A percentile compares a stretch with the other conserved stretches of the same genome.
Evolutionary conservation across 192 early-diverging fungal species (phyloP).

Genomic region (Lobosporangium transversale): DNA sequence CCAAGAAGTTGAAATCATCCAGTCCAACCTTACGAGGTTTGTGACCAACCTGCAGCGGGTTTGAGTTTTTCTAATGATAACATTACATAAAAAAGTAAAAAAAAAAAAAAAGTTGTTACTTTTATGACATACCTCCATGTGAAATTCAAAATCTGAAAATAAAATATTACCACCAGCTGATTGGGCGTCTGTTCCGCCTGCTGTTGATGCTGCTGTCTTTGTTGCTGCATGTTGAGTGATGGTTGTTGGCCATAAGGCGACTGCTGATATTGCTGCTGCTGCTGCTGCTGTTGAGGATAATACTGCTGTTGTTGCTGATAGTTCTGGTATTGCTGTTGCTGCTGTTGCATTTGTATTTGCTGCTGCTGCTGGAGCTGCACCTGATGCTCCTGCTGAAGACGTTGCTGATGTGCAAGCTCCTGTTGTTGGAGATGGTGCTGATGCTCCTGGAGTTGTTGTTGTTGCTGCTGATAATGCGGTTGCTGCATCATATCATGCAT

Average conservation of each 20-base stretch:
- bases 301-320: slow-evolving; percentile 16
- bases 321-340: slow-evolving; percentile 41
- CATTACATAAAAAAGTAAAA: too few species aligned
- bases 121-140: too few species aligned
- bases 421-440: slow-evolving; percentile 55
- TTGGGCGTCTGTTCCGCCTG: slow-evolving; percentile 27
- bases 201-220: slow-evolving; percentile 17
- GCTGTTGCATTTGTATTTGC: slow-evolving; percentile 40
- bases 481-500: slow-evolving; percentile 8
- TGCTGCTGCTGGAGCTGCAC: slow-evolving; percentile 59
- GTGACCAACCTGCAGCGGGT: slow-evolving; percentile 8
- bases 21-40: slow-evolving; percentile 73
- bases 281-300: slow-evolving; percentile 27
- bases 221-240: slow-evolving; percentile 4
- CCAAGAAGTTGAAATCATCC: slow-evolving; percentile 94
- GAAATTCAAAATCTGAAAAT: too few species aligned
- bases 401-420: slow-evolving; percentile 61
- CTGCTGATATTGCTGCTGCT: slow-evolving; percentile 53
- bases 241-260: slow-evolving; percentile 19
- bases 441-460: slow-evolving; percentile 23
- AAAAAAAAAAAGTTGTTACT: too few species aligned
- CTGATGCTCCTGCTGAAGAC: slow-evolving; percentile 51
- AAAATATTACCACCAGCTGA: slow-evolving; percentile 47
- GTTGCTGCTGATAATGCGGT: slow-evolving; percentile 46
- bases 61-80: slow-evolving; percentile 35